These are phyloP conservation scores for Penicillium sp. DNA, from an alignment of 2,329 filamentous ascomycete genomes.

Conservation along the genomic window DNA sequence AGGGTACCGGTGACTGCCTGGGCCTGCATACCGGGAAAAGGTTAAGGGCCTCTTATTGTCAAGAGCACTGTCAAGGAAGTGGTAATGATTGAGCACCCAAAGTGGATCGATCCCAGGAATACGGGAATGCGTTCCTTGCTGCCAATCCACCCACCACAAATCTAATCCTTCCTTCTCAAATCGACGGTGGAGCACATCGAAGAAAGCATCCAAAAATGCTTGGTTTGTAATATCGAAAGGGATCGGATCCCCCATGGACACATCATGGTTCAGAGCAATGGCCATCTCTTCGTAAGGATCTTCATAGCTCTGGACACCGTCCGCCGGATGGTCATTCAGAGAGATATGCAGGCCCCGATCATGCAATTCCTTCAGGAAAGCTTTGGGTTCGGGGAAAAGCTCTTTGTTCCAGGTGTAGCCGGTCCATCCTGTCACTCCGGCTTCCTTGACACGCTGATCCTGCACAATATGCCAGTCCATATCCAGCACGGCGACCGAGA, in stretches of 20 bases:
- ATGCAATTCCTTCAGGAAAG: neutral
- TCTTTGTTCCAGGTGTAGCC: neutral
- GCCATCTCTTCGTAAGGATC: neutral
- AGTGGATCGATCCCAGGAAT: neutral
- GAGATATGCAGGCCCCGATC: neutral
- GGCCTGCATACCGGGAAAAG: neutral
- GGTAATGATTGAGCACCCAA: neutral
- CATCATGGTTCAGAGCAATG: neutral
- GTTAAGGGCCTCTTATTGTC: neutral
- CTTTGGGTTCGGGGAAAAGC: neutral
- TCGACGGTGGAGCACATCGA: neutral
- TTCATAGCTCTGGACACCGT: neutral
- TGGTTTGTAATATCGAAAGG: neutral
- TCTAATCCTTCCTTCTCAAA: neutral
- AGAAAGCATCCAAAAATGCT: neutral
- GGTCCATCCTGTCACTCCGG: neutral
- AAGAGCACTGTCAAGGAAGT: neutral
- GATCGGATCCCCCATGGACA: neutral
- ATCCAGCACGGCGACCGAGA: neutral
- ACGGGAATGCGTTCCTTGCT: neutral
- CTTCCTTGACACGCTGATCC: neutral
- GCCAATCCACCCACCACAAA: neutral
- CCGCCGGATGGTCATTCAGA: neutral
- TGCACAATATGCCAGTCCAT: neutral
- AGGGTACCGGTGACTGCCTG: neutral